Evolutionary conservation across 2,329 filamentous ascomycete species (phyloP).

Genomic region (Colletotrichum sp.): DNA sequence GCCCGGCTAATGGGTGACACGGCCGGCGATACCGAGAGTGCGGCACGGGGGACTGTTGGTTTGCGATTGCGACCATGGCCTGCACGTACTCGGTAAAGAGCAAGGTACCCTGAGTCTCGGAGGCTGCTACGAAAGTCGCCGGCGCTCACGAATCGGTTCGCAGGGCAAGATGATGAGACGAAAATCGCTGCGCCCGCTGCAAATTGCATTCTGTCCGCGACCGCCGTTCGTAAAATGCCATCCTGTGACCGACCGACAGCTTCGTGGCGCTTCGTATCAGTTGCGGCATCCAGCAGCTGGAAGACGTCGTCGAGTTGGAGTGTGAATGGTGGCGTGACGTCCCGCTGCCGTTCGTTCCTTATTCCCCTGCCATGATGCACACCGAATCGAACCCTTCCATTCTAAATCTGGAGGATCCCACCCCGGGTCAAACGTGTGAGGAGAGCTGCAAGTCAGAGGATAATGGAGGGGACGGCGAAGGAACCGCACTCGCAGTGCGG

Average conservation of each 20-base stretch:
- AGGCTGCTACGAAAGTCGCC: neutral
- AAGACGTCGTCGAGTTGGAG: neutral
- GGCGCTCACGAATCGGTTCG: neutral
- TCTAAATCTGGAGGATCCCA: neutral
- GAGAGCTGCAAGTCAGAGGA: neutral
- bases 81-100: neutral
- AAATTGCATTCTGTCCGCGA: neutral
- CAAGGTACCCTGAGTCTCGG: neutral
- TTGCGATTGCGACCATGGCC: neutral
- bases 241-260: neutral
- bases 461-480: neutral
- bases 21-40: constrained; percentile 1
- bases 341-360: neutral
- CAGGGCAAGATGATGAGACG: neutral
- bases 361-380: neutral
- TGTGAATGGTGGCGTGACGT: neutral
- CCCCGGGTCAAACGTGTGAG: neutral
- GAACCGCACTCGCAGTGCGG: neutral
- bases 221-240: neutral
- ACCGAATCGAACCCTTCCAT: neutral
- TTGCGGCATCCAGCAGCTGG: neutral
- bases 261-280: neutral
- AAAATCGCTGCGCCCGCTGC: neutral
- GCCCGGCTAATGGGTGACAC: neutral
- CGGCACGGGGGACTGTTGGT: neutral